Percentiles rank a stretch among this genome's conserved stretches.
Evolutionary conservation across 2,329 filamentous ascomycete species (phyloP).

Genomic region (Lachnellula willkommii): DNA sequence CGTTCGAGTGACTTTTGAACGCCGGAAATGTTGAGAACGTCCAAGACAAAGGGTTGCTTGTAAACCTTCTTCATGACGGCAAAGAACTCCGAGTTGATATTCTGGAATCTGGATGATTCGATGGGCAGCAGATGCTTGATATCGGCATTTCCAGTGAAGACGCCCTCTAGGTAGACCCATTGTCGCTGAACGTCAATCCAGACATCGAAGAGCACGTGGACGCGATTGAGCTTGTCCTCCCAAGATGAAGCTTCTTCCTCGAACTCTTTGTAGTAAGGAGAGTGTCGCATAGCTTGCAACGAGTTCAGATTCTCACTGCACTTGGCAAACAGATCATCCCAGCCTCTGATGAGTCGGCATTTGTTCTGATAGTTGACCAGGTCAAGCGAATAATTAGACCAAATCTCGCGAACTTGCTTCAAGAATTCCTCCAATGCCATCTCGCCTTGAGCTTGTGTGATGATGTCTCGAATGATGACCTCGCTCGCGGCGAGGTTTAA

Average conservation of each 20-base stretch:
- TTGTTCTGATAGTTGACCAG: slow-evolving; percentile 98
- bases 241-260: slow-evolving; percentile 94
- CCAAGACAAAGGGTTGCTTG: slow-evolving; percentile 90
- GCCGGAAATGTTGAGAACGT: slow-evolving; percentile 91
- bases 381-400: slow-evolving; percentile 91
- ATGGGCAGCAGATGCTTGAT: slow-evolving; percentile 97
- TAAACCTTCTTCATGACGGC: slow-evolving; percentile 99
- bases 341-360: slow-evolving; percentile 91
- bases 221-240: slow-evolving; percentile 97
- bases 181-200: slow-evolving; percentile 99
- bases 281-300: slow-evolving; percentile 96
- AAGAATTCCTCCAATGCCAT: slow-evolving; percentile 98
- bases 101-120: slow-evolving; percentile 94
- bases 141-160: slow-evolving; percentile 97
- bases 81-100: slow-evolving; percentile 98
- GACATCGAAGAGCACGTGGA: slow-evolving; percentile 96
- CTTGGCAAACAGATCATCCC: slow-evolving; percentile 97
- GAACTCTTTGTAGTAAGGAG: slow-evolving; percentile 98
- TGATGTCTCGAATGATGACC: slow-evolving; percentile 83
- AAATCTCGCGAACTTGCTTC: slow-evolving; percentile 91
- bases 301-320: slow-evolving; percentile 98
- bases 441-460: slow-evolving; percentile 92
- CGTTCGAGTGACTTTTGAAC: slow-evolving; percentile 95
- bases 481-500: slow-evolving; percentile 86
- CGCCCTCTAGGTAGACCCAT: slow-evolving; percentile 98